These are phyloP conservation scores for Syzygium malaccense DNA, from an alignment of 441 rosid species.

Conservation along the genomic window DNA sequence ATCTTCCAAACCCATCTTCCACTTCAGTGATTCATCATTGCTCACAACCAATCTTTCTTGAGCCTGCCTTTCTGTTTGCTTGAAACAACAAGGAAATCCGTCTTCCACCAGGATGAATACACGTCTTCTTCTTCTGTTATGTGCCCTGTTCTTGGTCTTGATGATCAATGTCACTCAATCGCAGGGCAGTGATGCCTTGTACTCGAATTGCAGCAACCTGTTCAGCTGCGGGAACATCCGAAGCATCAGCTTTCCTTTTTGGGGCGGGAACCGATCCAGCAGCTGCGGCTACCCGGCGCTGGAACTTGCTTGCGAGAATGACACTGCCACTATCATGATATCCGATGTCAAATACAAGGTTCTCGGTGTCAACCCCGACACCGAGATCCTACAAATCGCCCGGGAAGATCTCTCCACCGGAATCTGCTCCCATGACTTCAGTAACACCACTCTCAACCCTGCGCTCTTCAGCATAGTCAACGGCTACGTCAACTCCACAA, in stretches of 20 bases:
- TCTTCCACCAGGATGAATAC: background rate
- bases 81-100: background rate
- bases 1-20: background rate
- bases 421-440: background rate
- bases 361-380: background rate
- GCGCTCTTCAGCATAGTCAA: background rate
- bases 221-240: conserved; percentile 6
- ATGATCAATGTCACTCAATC: background rate
- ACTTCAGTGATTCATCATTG: background rate
- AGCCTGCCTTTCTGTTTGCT: background rate
- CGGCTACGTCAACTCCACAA: background rate
- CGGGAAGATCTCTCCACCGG: background rate
- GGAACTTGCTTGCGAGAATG: background rate
- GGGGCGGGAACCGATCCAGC: conserved; percentile 2
- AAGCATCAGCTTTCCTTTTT: conserved; percentile 12
- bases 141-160: background rate
- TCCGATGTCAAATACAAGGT: background rate
- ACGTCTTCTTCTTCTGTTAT: background rate
- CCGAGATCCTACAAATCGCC: background rate
- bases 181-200: background rate
- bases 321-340: background rate
- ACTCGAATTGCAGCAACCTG: conserved; percentile 1
- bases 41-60: background rate
- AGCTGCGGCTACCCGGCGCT: conserved; percentile 18
- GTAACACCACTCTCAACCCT: background rate